Conservation (phyloP, 148 eudicot genomes). For the Camellia sinensis region DNA sequence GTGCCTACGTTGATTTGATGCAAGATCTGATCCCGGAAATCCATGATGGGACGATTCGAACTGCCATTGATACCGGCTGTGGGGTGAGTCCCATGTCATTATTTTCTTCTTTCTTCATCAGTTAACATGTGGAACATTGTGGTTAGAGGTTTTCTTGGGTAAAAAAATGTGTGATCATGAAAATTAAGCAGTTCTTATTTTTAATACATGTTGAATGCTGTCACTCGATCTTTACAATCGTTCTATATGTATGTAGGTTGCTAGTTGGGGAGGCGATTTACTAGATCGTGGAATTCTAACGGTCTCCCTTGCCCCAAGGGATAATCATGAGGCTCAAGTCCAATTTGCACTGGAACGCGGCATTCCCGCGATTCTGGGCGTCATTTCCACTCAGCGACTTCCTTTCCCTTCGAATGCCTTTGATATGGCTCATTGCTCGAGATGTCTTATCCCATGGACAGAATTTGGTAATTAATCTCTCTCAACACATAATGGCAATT, state of each 20-base stretch:
- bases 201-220: not conserved
- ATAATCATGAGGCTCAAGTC: constrained; percentile 93
- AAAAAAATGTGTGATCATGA: not conserved
- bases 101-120: not conserved
- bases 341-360: constrained; percentile 95
- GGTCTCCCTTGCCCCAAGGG: constrained; percentile 89
- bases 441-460: constrained; percentile 95
- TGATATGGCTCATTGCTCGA: constrained; percentile 97
- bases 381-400: constrained; percentile 80
- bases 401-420: constrained; percentile 92
- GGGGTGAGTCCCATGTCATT: constrained; percentile 57
- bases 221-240: not conserved
- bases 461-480: constrained; percentile 60
- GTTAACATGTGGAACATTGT: not conserved
- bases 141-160: not conserved
- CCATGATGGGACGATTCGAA: constrained; percentile 75
- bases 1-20: constrained; percentile 76
- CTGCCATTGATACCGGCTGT: constrained; percentile 94
- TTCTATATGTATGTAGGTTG: constrained; percentile 55
- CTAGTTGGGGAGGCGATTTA: constrained; percentile 95
- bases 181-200: not conserved
- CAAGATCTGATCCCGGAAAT: constrained; percentile 68
- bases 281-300: constrained; percentile 78
- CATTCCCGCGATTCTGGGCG: constrained; percentile 80
- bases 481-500: not conserved